Conservation (phyloP, 768 basidiomycete species). For the Collybia sp. region DNA sequence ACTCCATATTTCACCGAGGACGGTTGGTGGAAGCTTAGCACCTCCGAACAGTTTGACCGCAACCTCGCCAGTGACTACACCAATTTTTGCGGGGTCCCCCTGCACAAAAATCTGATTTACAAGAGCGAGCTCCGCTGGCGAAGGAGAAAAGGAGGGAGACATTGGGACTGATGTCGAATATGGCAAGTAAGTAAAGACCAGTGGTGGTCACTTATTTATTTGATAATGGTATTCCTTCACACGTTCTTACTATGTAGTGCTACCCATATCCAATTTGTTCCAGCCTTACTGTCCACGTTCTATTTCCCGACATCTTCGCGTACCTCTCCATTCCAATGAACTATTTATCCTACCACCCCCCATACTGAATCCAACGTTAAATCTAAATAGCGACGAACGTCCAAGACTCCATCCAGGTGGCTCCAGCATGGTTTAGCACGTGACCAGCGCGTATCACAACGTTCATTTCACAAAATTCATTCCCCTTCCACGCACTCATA, state of each 20-base stretch:
- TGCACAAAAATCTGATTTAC: slow-evolving; percentile 70
- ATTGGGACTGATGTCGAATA: slow-evolving; percentile 24
- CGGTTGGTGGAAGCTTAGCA: slow-evolving; percentile 71
- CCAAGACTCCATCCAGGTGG: too few species aligned
- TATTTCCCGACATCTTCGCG: too few species aligned
- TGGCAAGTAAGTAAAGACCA: not conserved
- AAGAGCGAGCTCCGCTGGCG: slow-evolving; percentile 49
- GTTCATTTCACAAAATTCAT: slow-evolving; percentile 2
- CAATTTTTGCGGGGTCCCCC: slow-evolving; percentile 74
- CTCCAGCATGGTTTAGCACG: not conserved
- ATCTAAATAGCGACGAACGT: too few species aligned
- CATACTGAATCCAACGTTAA: too few species aligned
- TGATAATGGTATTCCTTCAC: not conserved
- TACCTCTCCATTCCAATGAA: too few species aligned
- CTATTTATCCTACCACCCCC: too few species aligned
- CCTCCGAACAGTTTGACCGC: slow-evolving; percentile 85
- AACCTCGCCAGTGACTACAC: slow-evolving; percentile 84
- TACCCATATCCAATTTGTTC: too few species aligned
- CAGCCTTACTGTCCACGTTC: not conserved
- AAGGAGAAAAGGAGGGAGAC: slow-evolving; percentile 41
- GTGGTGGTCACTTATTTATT: too few species aligned
- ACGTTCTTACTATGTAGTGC: too few species aligned
- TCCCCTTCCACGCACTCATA: slow-evolving; percentile 14
- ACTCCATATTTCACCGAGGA: slow-evolving; percentile 91
- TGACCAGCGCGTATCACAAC: not conserved